phyloP scores from a whole-genome alignment of 1,284 basidiomycete species.

The Melampsora larici-populina region DNA sequence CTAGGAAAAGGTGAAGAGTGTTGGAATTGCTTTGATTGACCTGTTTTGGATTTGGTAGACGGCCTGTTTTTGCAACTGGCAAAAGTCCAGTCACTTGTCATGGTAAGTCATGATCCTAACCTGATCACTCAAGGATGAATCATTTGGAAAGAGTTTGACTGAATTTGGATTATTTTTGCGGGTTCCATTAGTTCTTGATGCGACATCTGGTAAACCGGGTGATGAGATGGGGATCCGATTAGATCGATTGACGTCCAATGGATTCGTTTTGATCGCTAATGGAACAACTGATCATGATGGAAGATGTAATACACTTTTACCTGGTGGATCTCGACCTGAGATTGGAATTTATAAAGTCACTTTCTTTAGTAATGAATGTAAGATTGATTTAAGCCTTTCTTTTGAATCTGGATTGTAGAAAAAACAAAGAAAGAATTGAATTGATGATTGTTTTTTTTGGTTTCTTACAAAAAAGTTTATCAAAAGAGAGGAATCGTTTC shows the following conservation, averaged over 20 bases:
- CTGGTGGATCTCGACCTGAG: conserved; percentile 45
- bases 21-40: not conserved
- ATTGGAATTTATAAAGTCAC: conserved; percentile 52
- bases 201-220: conserved; percentile 51
- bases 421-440: not conserved
- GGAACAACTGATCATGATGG: conserved; percentile 51
- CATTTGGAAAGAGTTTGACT: not conserved
- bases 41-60: conserved; percentile 5
- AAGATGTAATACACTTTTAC: conserved; percentile 48
- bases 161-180: not conserved
- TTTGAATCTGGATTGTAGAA: not conserved
- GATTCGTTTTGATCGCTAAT: conserved; percentile 48
- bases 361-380: conserved; percentile 49
- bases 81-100: conserved; percentile 52
- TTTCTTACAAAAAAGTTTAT: conserved; percentile 45
- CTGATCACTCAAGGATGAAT: not conserved
- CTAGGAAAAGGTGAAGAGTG: no score
- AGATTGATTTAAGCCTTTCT: not conserved
- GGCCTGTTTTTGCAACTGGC: not conserved
- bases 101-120: conserved; percentile 45
- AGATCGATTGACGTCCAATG: conserved; percentile 48
- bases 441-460: no score
- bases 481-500: conserved; percentile 46
- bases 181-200: conserved; percentile 50
- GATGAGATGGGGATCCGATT: conserved; percentile 50